Conservation (phyloP, 2,329 filamentous ascomycete species). For the Cordyceps pruinosa region DNA sequence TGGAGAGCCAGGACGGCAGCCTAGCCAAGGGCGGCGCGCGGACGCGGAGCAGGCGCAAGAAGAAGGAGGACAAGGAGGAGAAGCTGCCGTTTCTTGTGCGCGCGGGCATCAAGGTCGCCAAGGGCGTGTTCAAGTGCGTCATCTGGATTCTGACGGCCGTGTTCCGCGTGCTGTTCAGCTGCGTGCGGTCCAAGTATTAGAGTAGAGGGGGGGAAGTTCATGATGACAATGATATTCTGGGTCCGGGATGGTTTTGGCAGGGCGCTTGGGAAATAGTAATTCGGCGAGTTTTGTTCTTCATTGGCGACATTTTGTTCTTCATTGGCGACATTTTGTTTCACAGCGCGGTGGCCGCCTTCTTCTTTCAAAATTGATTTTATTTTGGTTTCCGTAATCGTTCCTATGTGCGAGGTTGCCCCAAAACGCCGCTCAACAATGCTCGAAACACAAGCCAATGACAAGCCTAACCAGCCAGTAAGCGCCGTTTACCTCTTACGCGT, state of each 20-base stretch:
- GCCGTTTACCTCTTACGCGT: constrained; percentile 50
- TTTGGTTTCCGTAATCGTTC: not conserved
- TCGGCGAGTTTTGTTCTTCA: not conserved
- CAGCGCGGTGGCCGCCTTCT: not conserved
- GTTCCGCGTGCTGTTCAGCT: constrained; percentile 46
- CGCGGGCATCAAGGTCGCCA: constrained; percentile 43
- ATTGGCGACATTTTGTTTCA: not conserved
- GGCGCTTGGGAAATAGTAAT: constrained; percentile 3
- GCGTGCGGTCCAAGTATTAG: constrained; percentile 39
- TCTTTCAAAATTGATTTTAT: not conserved
- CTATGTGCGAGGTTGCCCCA: not conserved
- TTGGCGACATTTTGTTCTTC: not conserved
- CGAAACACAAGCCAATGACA: not conserved
- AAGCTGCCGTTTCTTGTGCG: constrained; percentile 44
- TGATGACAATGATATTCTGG: constrained; percentile 2
- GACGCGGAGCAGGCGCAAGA: constrained; percentile 15
- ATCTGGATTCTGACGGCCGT: constrained; percentile 51
- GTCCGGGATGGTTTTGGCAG: not conserved
- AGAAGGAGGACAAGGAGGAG: constrained; percentile 35
- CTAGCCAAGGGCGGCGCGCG: constrained; percentile 21
- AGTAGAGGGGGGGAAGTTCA: not conserved
- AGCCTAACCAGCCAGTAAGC: not conserved
- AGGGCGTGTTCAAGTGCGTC: constrained; percentile 48
- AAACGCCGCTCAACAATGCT: constrained; percentile 6
- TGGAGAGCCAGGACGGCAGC: constrained; percentile 54